phyloP scores from a whole-genome alignment of 306 rosid species.

The Prunus armeniaca region DNA sequence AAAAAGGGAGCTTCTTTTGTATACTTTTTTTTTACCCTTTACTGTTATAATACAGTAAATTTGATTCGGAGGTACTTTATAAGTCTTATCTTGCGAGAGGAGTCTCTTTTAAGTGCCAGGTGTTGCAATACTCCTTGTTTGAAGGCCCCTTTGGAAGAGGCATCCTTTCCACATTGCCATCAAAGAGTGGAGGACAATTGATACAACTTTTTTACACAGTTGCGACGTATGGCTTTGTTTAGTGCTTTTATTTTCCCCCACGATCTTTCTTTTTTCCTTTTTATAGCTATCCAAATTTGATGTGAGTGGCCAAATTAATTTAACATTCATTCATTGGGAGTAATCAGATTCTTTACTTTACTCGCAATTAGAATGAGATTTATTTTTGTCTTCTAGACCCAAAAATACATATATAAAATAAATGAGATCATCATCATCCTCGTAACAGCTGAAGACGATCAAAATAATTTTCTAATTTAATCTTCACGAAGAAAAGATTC shows the following conservation, averaged over 20 bases:
- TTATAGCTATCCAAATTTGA: background rate
- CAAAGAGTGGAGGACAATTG: background rate
- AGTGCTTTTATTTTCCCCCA: background rate
- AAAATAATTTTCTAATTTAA: background rate
- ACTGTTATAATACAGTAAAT: background rate
- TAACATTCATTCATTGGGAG: background rate
- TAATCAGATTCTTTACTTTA: background rate
- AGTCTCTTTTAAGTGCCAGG: background rate
- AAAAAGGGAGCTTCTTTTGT: background rate
- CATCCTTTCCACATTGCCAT: background rate
- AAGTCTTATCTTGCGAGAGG: conserved; percentile 5
- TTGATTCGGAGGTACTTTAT: conserved; percentile 2
- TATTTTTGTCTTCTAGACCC: background rate
- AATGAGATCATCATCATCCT: background rate
- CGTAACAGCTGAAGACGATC: background rate
- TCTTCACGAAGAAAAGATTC: background rate
- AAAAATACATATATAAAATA: background rate
- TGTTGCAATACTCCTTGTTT: background rate
- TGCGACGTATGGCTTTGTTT: background rate
- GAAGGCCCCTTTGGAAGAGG: background rate
- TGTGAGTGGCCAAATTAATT: background rate
- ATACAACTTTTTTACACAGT: background rate
- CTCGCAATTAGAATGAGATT: background rate
- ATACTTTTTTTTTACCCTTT: background rate
- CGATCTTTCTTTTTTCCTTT: background rate